A percentile compares a stretch with the other conserved stretches of the same genome.
Evolutionary conservation across 257 asterid genomes (phyloP).

Genomic region (Rehmannia glutinosa): DNA sequence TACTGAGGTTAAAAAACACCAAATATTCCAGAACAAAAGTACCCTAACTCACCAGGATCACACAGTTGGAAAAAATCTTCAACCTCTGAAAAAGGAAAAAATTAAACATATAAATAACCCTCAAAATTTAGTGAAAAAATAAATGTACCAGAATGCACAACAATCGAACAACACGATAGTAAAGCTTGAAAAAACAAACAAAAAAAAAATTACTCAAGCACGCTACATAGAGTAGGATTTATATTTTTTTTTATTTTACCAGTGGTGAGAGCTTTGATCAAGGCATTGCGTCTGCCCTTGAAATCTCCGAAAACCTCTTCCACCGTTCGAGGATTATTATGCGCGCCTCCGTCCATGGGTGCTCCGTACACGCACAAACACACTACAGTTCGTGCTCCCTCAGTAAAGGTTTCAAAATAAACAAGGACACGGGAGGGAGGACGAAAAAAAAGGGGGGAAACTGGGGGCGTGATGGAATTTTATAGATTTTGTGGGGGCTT

Average conservation of each 20-base stretch:
- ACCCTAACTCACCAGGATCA: constrained; percentile 55
- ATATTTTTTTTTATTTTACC: constrained; percentile 18
- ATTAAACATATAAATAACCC: constrained; percentile 12
- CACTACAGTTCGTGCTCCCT: constrained; percentile 11
- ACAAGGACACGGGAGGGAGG: neutral
- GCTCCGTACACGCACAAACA: constrained; percentile 27
- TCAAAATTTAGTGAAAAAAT: neutral
- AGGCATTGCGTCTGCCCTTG: constrained; percentile 48
- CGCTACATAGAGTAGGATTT: neutral
- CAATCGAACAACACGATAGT: constrained; percentile 25
- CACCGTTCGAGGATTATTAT: constrained; percentile 32
- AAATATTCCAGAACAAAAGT: neutral
- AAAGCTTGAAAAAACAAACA: neutral
- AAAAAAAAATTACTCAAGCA: neutral
- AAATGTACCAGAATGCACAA: constrained; percentile 2
- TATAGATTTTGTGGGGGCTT: constrained; percentile 5
- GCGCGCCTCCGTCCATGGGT: constrained; percentile 40
- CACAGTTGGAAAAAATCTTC: constrained; percentile 48
- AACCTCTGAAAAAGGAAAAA: constrained; percentile 33
- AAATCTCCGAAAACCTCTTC: constrained; percentile 51
- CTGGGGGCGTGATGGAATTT: constrained; percentile 16
- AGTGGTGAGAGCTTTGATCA: constrained; percentile 55
- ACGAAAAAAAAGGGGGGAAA: constrained; percentile 8
- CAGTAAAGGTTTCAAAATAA: constrained; percentile 20
- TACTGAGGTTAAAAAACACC: neutral